These are phyloP conservation scores for Lepiota venenata DNA, from an alignment of 768 basidiomycete genomes.

Conservation along the genomic window DNA sequence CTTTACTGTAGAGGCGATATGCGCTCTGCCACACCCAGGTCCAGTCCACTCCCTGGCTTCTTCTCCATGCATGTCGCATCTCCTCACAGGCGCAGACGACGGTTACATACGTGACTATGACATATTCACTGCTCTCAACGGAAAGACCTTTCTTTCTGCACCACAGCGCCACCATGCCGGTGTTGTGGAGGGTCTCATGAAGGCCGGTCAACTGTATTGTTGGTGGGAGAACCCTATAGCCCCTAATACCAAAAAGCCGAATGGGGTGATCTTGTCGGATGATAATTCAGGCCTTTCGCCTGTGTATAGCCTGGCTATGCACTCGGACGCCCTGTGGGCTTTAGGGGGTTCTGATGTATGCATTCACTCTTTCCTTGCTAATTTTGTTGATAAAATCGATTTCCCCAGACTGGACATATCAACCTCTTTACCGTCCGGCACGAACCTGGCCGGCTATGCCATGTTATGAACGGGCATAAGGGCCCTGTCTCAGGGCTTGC, in stretches of 20 bases:
- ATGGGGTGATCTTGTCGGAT: conserved; percentile 28
- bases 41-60: conserved; percentile 87
- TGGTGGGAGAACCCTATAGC: conserved; percentile 86
- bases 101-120: conserved; percentile 94
- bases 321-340: conserved; percentile 91
- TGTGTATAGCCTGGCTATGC: conserved; percentile 88
- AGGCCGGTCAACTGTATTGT: conserved; percentile 77
- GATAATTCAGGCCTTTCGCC: conserved; percentile 59
- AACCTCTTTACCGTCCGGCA: conserved; percentile 93
- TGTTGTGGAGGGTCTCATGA: conserved; percentile 89
- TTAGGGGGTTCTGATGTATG: conserved; percentile 84
- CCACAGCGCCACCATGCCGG: conserved; percentile 88
- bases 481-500: conserved; percentile 85
- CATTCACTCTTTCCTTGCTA: conserved; percentile 15
- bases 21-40: conserved; percentile 85
- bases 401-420: conserved; percentile 75
- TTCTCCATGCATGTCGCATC: conserved; percentile 82
- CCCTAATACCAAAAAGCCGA: conserved; percentile 24
- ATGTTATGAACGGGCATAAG: conserved; percentile 72
- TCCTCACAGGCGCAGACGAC: conserved; percentile 90
- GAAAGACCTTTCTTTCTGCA: conserved; percentile 81
- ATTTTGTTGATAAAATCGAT: conserved; percentile 6
- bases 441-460: conserved; percentile 76
- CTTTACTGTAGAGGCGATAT: conserved; percentile 87
- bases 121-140: conserved; percentile 84